phyloP scores from a whole-genome alignment of 1,139 yeast species.

The Geotrichum cucujoidarum region DNA sequence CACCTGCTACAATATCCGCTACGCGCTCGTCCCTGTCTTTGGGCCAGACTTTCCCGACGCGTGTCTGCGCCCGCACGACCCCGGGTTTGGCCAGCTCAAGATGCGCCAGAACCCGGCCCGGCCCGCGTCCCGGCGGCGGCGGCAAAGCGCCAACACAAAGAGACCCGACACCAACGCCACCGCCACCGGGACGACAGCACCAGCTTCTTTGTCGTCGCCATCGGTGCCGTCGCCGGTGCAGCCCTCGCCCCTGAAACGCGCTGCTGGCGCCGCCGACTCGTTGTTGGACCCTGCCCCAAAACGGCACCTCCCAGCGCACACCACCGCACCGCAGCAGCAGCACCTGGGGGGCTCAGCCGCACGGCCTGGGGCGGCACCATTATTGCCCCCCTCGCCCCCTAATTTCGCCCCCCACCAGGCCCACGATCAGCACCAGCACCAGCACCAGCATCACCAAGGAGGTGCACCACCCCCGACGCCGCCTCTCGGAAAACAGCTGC shows the following conservation, averaged over 20 bases:
- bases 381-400: not conserved
- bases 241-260: constrained; percentile 1
- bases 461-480: too few relatives aligned
- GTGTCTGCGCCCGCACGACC: constrained; percentile 62
- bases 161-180: not conserved
- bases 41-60: constrained; percentile 67
- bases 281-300: not conserved
- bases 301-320: not conserved
- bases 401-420: not conserved
- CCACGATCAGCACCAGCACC: not conserved
- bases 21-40: constrained; percentile 71
- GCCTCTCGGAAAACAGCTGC: too few relatives aligned
- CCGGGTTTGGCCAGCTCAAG: constrained; percentile 64
- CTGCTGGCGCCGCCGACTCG: not conserved
- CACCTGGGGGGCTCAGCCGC: too few relatives aligned
- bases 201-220: not conserved
- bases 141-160: constrained; percentile 8
- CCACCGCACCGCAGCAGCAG: not conserved
- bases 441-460: not conserved
- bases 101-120: constrained; percentile 5
- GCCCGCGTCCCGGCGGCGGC: constrained; percentile 7
- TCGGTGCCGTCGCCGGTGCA: not conserved
- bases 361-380: constrained; percentile 11
- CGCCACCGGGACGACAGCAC: not conserved
- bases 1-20: constrained; percentile 75